phyloP scores from a whole-genome alignment of 371 early-diverging fungal species.

The Rhizopus sp. region DNA sequence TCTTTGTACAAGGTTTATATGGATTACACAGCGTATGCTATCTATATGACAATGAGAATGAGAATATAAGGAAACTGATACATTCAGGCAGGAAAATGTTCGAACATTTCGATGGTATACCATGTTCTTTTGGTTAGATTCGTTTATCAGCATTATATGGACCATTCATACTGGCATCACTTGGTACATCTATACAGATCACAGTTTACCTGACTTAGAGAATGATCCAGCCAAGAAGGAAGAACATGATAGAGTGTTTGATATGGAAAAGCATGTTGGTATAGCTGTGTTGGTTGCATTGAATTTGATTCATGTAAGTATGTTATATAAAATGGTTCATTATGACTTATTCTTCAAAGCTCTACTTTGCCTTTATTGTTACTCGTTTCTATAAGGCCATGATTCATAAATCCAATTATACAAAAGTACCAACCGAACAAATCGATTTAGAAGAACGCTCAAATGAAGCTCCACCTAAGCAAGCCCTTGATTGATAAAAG shows the following conservation, averaged over 20 bases:
- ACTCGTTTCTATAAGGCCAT: slow-evolving; percentile 6
- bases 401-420: slow-evolving; percentile 2
- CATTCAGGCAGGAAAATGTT: slow-evolving; percentile 23
- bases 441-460: slow-evolving; percentile 7
- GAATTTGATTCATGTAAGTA: slow-evolving; percentile 2
- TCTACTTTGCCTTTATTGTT: slow-evolving; percentile 6
- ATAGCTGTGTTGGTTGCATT: slow-evolving; percentile 30
- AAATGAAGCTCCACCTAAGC: not conserved
- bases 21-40: slow-evolving; percentile 11
- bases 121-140: slow-evolving; percentile 49
- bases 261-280: slow-evolving; percentile 44
- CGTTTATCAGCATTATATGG: slow-evolving; percentile 29
- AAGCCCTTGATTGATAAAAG: not conserved
- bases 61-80: not conserved
- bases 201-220: slow-evolving; percentile 41
- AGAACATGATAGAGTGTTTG: slow-evolving; percentile 27
- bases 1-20: slow-evolving; percentile 21
- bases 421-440: slow-evolving; percentile 3
- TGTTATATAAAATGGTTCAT: not conserved
- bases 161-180: slow-evolving; percentile 37
- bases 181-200: slow-evolving; percentile 55
- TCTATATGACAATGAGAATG: not conserved
- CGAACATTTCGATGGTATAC: slow-evolving; percentile 38
- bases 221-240: slow-evolving; percentile 27
- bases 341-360: not conserved